Percentiles rank a stretch among this genome's conserved stretches.
These are phyloP conservation scores for Chytriomyces confervae DNA, from an alignment of 192 early-diverging fungal species.

Conservation along the genomic window DNA sequence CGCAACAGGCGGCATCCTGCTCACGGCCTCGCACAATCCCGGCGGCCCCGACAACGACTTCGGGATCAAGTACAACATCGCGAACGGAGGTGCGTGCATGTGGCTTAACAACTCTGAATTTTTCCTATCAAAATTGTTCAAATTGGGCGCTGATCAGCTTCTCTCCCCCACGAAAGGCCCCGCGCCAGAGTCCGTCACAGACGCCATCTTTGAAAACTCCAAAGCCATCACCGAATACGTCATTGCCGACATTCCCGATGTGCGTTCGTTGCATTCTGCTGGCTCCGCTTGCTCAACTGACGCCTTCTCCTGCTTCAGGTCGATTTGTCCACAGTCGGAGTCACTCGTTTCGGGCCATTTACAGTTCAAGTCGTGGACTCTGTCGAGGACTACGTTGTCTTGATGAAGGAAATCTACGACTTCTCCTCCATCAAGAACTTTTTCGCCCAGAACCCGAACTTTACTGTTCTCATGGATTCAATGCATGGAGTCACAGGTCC, in stretches of 20 bases:
- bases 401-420: slow-evolving; percentile 92
- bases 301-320: slow-evolving; percentile 46
- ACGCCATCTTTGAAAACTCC: slow-evolving; percentile 87
- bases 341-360: slow-evolving; percentile 64
- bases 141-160: slow-evolving; percentile 4
- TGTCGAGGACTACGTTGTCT: slow-evolving; percentile 83
- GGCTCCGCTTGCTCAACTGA: neutral
- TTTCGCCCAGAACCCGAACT: slow-evolving; percentile 70
- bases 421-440: slow-evolving; percentile 85
- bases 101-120: neutral
- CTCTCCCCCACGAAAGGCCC: slow-evolving; percentile 59
- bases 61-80: slow-evolving; percentile 98
- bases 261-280: slow-evolving; percentile 29
- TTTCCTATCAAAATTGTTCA: neutral
- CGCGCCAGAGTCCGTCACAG: slow-evolving; percentile 93
- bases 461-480: slow-evolving; percentile 90
- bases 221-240: slow-evolving; percentile 74
- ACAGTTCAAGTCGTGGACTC: slow-evolving; percentile 88
- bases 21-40: slow-evolving; percentile 99
- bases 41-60: slow-evolving; percentile 98
- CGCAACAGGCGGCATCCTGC: slow-evolving; percentile 92
- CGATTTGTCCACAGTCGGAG: slow-evolving; percentile 76
- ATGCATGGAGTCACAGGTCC: slow-evolving; percentile 98
- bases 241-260: slow-evolving; percentile 65
- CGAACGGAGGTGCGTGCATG: slow-evolving; percentile 77